phyloP scores from a whole-genome alignment of 1,284 basidiomycete species.

The Leucoagaricus sp. region DNA sequence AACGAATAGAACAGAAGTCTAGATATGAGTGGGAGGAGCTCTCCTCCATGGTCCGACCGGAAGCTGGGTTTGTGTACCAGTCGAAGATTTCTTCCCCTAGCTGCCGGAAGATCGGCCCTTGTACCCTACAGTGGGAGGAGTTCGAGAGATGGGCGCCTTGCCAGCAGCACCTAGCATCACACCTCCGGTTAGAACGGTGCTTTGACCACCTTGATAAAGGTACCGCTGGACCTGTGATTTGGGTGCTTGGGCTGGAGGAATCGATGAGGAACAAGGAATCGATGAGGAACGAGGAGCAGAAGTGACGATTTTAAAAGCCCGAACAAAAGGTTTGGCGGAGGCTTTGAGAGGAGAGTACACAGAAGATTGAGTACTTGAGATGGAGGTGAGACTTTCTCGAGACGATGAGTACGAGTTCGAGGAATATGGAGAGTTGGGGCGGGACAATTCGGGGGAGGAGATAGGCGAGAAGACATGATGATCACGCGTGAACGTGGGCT shows the following conservation, averaged over 20 bases:
- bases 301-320: conserved; percentile 4
- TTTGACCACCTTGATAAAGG: conserved; percentile 79
- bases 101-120: neutral
- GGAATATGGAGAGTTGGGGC: conserved; percentile 33
- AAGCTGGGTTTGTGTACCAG: too few relatives aligned
- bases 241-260: conserved; percentile 57
- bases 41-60: too few relatives aligned
- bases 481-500: neutral
- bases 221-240: conserved; percentile 64
- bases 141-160: neutral
- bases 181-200: conserved; percentile 76
- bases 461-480: conserved; percentile 8
- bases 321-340: conserved; percentile 7
- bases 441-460: conserved; percentile 28
- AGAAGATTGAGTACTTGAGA: conserved; percentile 22
- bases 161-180: conserved; percentile 67
- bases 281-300: neutral
- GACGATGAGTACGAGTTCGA: conserved; percentile 42
- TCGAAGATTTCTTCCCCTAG: too few relatives aligned
- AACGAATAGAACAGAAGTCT: neutral
- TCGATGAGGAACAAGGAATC: conserved; percentile 7
- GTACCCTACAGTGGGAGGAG: neutral
- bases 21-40: neutral
- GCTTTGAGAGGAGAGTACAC: conserved; percentile 16
- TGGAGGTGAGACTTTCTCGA: conserved; percentile 30